Percentiles rank a stretch among this genome's conserved stretches.
phyloP scores from a whole-genome alignment of 1,139 yeast genomes.

The Magnusiomyces ingens region DNA sequence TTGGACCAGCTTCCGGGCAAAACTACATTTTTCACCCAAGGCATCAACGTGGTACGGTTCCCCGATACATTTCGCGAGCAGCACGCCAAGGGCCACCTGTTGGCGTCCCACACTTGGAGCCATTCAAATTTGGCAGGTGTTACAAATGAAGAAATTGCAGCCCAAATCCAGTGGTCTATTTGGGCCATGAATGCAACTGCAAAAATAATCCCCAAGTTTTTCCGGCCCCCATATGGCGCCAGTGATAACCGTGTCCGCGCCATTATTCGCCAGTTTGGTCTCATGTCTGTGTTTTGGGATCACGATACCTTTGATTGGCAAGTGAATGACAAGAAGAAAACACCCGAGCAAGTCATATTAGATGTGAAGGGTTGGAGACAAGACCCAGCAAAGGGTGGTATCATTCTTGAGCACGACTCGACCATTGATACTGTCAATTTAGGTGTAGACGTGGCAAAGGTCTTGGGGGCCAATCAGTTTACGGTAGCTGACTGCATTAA shows the following conservation, averaged over 20 bases:
- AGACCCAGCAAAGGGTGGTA: slow-evolving; percentile 43
- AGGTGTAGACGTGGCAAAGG: slow-evolving; percentile 50
- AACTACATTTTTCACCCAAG: slow-evolving; percentile 79
- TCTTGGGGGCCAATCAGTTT: slow-evolving; percentile 51
- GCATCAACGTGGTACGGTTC: slow-evolving; percentile 65
- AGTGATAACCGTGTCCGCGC: slow-evolving; percentile 78
- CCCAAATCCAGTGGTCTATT: slow-evolving; percentile 89
- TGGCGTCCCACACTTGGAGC: slow-evolving; percentile 92
- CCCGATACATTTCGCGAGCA: slow-evolving; percentile 66
- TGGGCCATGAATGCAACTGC: slow-evolving; percentile 99
- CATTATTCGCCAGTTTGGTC: slow-evolving; percentile 76
- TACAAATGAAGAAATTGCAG: slow-evolving; percentile 70
- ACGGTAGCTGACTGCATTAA: slow-evolving; percentile 83
- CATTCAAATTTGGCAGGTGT: slow-evolving; percentile 77
- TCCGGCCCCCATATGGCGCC: slow-evolving; percentile 95
- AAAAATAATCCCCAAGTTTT: slow-evolving; percentile 83
- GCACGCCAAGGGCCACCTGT: slow-evolving; percentile 58
- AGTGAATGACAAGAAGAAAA: slow-evolving; percentile 39
- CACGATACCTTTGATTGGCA: slow-evolving; percentile 91
- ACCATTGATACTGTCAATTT: slow-evolving; percentile 58
- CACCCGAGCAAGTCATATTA: slow-evolving; percentile 45
- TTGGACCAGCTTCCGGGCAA: slow-evolving; percentile 46
- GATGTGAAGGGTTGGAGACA: slow-evolving; percentile 51
- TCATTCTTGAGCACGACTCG: slow-evolving; percentile 83
- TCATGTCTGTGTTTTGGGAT: slow-evolving; percentile 88